A percentile compares a stretch with the other conserved stretches of the same genome.
These are phyloP conservation scores for Eucalyptus curtisii DNA, from an alignment of 345 rosid species.

Conservation along the genomic window DNA sequence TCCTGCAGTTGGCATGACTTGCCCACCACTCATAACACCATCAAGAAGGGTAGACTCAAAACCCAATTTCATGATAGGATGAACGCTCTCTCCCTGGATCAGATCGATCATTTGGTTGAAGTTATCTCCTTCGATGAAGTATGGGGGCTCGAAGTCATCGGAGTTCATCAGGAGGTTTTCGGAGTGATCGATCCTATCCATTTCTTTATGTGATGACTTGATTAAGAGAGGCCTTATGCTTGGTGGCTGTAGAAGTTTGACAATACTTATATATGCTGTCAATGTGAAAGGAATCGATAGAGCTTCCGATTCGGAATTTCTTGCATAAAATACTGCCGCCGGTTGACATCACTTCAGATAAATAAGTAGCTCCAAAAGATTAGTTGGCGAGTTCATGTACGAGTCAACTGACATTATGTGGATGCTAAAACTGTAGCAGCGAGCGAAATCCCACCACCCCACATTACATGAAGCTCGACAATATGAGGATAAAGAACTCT, in stretches of 20 bases:
- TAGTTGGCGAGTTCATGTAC: not conserved
- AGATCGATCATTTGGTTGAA: constrained; percentile 46
- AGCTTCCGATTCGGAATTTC: not conserved
- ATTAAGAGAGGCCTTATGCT: not conserved
- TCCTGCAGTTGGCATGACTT: constrained; percentile 3
- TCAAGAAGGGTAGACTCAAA: constrained; percentile 14
- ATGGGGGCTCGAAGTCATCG: constrained; percentile 25
- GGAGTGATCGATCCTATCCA: not conserved
- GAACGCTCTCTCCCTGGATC: constrained; percentile 36
- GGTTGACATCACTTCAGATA: not conserved
- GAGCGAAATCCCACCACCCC: not conserved
- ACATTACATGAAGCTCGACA: not conserved
- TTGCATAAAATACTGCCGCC: not conserved
- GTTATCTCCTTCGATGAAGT: constrained; percentile 39
- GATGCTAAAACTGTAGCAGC: not conserved
- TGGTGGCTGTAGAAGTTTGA: not conserved
- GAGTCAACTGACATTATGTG: not conserved
- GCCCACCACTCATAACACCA: constrained; percentile 7
- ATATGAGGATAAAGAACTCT: not conserved
- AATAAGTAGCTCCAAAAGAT: not conserved
- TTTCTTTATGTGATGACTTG: not conserved
- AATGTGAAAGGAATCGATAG: not conserved
- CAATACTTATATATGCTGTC: not conserved
- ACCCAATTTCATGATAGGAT: constrained; percentile 2
- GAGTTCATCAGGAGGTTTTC: not conserved